A percentile compares a stretch with the other conserved stretches of the same genome.
These are phyloP conservation scores for Penicillium hordei DNA, from an alignment of 2,329 filamentous ascomycete genomes.

Conservation along the genomic window DNA sequence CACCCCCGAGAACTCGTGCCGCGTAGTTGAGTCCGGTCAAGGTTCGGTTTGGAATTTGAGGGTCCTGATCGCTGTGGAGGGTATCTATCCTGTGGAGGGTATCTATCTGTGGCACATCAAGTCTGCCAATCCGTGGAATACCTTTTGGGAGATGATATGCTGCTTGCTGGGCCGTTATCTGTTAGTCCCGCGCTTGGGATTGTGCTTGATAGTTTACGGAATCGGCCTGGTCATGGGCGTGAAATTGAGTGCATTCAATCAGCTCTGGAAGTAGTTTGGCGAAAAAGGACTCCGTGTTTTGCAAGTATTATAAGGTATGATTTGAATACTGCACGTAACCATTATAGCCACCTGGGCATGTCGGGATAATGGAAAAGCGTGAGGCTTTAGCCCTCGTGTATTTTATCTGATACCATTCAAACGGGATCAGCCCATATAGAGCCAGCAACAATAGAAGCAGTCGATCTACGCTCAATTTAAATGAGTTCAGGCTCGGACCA, in stretches of 20 bases:
- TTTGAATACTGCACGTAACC: too few species aligned
- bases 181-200: conserved; percentile 11
- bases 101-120: conserved; percentile 32
- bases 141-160: conserved; percentile 27
- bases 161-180: conserved; percentile 14
- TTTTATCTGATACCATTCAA: too few species aligned
- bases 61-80: conserved; percentile 16
- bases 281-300: conserved; percentile 4
- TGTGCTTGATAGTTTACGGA: conserved; percentile 5
- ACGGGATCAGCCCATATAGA: too few species aligned
- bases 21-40: too few species aligned
- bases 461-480: too few species aligned
- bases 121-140: conserved; percentile 40
- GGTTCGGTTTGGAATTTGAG: not conserved
- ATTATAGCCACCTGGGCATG: too few species aligned
- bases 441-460: too few species aligned
- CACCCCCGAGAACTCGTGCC: too few species aligned
- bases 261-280: not conserved
- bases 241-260: conserved; percentile 9
- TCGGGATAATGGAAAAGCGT: too few species aligned
- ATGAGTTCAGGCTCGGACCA: too few species aligned
- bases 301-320: too few species aligned
- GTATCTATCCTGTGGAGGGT: conserved; percentile 20
- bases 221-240: not conserved
- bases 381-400: too few species aligned